Base-by-base conservation (phyloP, 2,329 filamentous ascomycete genomes). In the Fusarium sp. region DNA sequence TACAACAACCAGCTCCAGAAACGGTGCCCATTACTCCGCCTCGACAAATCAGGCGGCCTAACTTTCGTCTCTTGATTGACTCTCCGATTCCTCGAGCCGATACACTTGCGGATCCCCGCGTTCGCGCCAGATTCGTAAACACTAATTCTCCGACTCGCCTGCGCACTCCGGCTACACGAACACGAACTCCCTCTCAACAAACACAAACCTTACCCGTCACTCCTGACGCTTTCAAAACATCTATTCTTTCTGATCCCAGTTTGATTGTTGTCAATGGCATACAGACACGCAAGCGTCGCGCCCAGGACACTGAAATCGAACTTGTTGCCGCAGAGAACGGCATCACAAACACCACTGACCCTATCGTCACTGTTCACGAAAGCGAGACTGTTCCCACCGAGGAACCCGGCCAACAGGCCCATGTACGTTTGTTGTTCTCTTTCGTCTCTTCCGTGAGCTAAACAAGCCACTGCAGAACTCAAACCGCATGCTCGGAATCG, bases 271-370 rank as follows among this genome's bases (percentile, higher is more conserved):
- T 69, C 67, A 64, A 73, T 73, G 72, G 70, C 58, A 67, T 41
- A 56, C 54, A 55, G 44, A 69, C 68, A 45, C 70, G 59, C 61
- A 73, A 74, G 53, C 71, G 72, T 52, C 64, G 48, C 49, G 70
- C 72, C 48, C 43, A 72, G 63, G 60, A 70, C 46, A 57, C 66
- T 36, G 73, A 75, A 64, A 58, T 72, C 46, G 71, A 73, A 53
- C 61, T 75, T 51, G 62, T 72, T 63, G 69, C 65, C 49, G 58
- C 68, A 29, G 32, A 61, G 32, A 61, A 65, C 53, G 54, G 55
- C 33, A 57, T 66, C 56, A 44, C 50, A 41, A 48, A 57, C 27
- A 37, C 41, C 17, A 50, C 36, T 32, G 36, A 52, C 33, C 52
- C 56, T 15, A 38, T 69, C 31, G 36, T 65, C 36, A 67, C 58